Evolutionary conservation across 75 land plant species (phyloP), one percentile per base, ranked within the genome.

Genomic region (Pseudotsuga menziesii): DNA sequence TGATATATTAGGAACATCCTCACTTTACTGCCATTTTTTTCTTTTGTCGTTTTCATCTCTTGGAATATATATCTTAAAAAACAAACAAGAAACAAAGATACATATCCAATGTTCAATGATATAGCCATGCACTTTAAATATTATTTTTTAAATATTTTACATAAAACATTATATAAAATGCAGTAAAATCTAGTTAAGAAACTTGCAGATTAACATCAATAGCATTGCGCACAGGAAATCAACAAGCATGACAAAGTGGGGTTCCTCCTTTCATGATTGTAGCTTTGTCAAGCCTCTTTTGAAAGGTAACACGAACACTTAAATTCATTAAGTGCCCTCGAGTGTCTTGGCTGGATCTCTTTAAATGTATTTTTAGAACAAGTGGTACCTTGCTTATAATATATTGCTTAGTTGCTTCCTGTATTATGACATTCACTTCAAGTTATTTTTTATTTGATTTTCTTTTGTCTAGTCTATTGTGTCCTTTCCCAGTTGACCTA

Each of bases 261-360:
- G 91, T n/a, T n/a, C n/a, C n/a, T n/a, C n/a, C n/a, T n/a, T n/a
- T n/a, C n/a, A n/a, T n/a, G n/a, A n/a, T n/a, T n/a, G n/a, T n/a
- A n/a, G n/a, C n/a, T n/a, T n/a, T n/a, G 82, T 97, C 88, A 70
- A 97, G 85, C 73, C 55, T 83, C 78, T 92, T 95, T 26, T 77
- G 75, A 75, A 97, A 97, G n/a, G 73, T 69, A 35, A 97, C 87
- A 83, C 92, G 93, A 27, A 97, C 99, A 54, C 85, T 89, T 75
- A 97, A 81, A 78, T 97, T 97, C 62, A 85, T 94, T 62, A 90
- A 81, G 17, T 93, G 90, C 13, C 98, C 99, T 63, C 94, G 89
- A 75, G 82, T 80, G 86, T 97, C 99, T 81, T 90, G 98, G 70
- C 88, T 86, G 79, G 94, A 97, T 63, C 99, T 86, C 79, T 97